A percentile compares a stretch with the other conserved stretches of the same genome.
phyloP scores from a whole-genome alignment of 805 yeast species.

The Candida ascalaphidarum region DNA sequence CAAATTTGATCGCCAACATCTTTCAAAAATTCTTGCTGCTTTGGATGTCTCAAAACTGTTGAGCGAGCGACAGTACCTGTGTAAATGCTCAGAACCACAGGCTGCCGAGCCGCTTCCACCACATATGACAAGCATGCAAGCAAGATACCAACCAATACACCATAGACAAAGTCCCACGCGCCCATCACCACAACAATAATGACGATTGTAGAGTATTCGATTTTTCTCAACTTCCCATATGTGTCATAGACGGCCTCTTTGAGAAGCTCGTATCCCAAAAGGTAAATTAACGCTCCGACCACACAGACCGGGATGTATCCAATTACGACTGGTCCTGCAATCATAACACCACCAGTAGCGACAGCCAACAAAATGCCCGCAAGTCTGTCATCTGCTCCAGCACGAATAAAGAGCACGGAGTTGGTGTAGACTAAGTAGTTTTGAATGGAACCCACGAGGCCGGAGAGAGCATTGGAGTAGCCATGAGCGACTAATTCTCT shows the following conservation, averaged over 20 bases:
- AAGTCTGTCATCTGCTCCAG: slow-evolving; percentile 85
- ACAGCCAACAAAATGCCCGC: slow-evolving; percentile 86
- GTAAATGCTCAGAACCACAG: slow-evolving; percentile 73
- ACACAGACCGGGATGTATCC: slow-evolving; percentile 94
- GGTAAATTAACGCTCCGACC: slow-evolving; percentile 85
- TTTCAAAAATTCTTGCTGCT: slow-evolving; percentile 75
- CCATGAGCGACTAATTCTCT: slow-evolving; percentile 95
- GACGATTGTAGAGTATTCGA: slow-evolving; percentile 79
- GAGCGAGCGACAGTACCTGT: slow-evolving; percentile 87
- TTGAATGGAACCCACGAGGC: slow-evolving; percentile 80
- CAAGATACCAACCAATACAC: slow-evolving; percentile 82
- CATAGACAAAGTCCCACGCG: slow-evolving; percentile 87
- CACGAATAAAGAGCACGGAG: slow-evolving; percentile 81
- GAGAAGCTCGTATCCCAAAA: slow-evolving; percentile 83
- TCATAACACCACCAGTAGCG: slow-evolving; percentile 75
- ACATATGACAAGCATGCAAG: slow-evolving; percentile 93
- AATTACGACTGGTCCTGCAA: slow-evolving; percentile 85
- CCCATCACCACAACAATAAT: slow-evolving; percentile 95
- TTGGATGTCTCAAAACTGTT: slow-evolving; percentile 84
- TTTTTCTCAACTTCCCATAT: slow-evolving; percentile 58
- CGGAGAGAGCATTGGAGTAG: slow-evolving; percentile 77
- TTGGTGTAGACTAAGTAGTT: slow-evolving; percentile 94
- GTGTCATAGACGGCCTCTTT: slow-evolving; percentile 86
- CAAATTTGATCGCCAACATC: slow-evolving; percentile 89
- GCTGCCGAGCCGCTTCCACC: slow-evolving; percentile 80